Evolutionary conservation across 1,284 basidiomycete genomes (phyloP), one percentile per base, ranked within the genome.

Genomic region (Agaricales sp.): DNA sequence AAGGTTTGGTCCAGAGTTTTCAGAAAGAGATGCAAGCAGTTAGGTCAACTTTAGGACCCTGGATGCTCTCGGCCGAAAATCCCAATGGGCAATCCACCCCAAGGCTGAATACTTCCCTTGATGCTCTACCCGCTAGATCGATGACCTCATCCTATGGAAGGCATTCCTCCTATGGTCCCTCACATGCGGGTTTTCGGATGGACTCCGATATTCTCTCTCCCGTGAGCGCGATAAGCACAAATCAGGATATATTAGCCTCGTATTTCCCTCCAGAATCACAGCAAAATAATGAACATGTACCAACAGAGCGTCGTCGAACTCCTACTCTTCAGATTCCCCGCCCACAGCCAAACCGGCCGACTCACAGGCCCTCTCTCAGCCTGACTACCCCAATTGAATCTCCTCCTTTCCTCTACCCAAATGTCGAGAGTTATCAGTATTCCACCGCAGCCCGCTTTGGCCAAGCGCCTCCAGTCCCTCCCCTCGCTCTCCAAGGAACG

Each of bases 41-140:
- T 23, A 74, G 73, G 56, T 59, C 57, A 13, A 71, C 71, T 3
- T 61, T 87, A n/a, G 82, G 82, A 0, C 83, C 84, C 1, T 87
- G 84, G 84, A 37, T 43, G 48, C n/a, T 25, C 35, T 21, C 52
- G 55, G 14, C 23, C 48, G 26, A 44, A 12, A 47, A 45, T 18
- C 35, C 45, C 45, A 37, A 16, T 16, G 8, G 8, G 26, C 46
- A 45, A 19, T 41, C 30, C 41, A 18, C 24, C 24, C 19, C 16
- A 6, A 41, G 19, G 8, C 18, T 41, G 16, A 41, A 41, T 16
- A 41, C 13, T 4, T 8, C 13, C 39, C 8, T 18, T 16, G 39
- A 41, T 6, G n/a, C 8, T 11, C 37, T 51, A 30, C 3, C 43
- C 51, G 51, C 43, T 6, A n/a, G 39, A 16, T 8, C 19, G 53